phyloP scores from a whole-genome alignment of 202 grass and related monocot genomes.

The Zoysia matrella region DNA sequence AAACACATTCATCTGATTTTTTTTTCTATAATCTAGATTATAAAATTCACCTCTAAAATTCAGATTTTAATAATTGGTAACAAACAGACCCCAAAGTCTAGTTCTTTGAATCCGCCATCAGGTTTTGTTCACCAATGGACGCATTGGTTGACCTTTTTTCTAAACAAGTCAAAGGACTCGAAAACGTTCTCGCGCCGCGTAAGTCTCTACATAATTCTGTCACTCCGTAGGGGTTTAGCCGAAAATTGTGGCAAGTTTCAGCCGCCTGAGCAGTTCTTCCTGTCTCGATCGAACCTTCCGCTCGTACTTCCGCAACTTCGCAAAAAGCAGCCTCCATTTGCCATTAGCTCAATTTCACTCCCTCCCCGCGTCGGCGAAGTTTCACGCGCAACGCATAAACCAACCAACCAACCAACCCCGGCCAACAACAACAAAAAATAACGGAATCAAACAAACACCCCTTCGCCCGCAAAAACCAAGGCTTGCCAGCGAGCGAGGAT shows the following conservation, averaged over 20 bases:
- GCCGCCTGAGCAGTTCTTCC: background rate
- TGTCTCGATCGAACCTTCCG: conserved; percentile 40
- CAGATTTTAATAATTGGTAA: background rate
- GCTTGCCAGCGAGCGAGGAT: background rate
- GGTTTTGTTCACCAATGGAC: background rate
- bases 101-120: background rate
- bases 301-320: conserved; percentile 21
- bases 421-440: background rate
- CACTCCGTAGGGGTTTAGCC: background rate
- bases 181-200: background rate
- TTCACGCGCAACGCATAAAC: conserved; percentile 12
- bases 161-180: background rate
- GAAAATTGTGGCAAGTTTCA: background rate
- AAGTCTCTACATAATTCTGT: too few relatives aligned
- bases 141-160: background rate
- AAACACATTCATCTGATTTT: too few relatives aligned
- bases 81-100: background rate
- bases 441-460: conserved; percentile 6
- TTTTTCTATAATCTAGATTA: background rate
- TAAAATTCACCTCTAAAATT: too few relatives aligned
- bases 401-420: background rate
- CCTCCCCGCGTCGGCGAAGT: conserved; percentile 20
- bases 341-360: background rate
- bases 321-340: conserved; percentile 19
- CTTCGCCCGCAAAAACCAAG: background rate